A percentile compares a stretch with the other conserved stretches of the same genome.
These are phyloP conservation scores for Trichophyton rubrum DNA, from an alignment of 2,329 filamentous ascomycete genomes.

Conservation along the genomic window DNA sequence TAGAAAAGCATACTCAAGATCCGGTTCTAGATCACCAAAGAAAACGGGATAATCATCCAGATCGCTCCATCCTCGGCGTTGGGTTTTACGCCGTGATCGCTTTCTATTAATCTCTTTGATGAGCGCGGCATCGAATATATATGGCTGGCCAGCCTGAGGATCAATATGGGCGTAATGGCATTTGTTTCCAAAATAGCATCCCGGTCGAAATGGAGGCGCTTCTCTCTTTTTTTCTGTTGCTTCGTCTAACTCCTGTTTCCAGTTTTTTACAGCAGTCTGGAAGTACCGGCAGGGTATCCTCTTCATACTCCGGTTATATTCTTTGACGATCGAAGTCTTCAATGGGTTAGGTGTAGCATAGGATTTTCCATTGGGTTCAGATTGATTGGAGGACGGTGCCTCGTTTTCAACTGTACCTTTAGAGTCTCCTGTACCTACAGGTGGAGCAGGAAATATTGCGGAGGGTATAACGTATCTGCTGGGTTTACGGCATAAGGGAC, in stretches of 20 bases:
- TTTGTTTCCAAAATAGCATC: conserved; percentile 20
- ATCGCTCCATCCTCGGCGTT: background rate
- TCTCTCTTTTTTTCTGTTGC: background rate
- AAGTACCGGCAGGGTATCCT: conserved; percentile 19
- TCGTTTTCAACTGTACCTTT: background rate
- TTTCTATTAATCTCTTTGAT: background rate
- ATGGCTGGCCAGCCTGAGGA: conserved; percentile 11
- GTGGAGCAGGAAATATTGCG: conserved; percentile 17
- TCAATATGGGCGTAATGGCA: conserved; percentile 20
- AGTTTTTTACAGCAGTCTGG: conserved; percentile 11
- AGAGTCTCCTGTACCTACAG: conserved; percentile 4
- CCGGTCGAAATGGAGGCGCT: conserved; percentile 11
- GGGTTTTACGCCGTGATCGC: background rate
- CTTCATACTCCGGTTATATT: conserved; percentile 17
- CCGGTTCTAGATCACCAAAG: background rate
- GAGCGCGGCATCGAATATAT: conserved; percentile 8
- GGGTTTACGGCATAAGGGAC: conserved; percentile 19
- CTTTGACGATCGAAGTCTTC: conserved; percentile 17
- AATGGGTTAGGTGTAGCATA: conserved; percentile 9
- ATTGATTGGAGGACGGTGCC: too few relatives aligned
- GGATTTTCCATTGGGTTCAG: background rate
- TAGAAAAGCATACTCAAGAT: background rate
- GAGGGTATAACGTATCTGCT: conserved; percentile 21
- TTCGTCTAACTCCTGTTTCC: background rate
- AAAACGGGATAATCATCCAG: background rate